Percentiles rank a stretch among this genome's conserved stretches.
Conservation (phyloP, 164 flowering plant species). For the Liriodendron chinense region DNA sequence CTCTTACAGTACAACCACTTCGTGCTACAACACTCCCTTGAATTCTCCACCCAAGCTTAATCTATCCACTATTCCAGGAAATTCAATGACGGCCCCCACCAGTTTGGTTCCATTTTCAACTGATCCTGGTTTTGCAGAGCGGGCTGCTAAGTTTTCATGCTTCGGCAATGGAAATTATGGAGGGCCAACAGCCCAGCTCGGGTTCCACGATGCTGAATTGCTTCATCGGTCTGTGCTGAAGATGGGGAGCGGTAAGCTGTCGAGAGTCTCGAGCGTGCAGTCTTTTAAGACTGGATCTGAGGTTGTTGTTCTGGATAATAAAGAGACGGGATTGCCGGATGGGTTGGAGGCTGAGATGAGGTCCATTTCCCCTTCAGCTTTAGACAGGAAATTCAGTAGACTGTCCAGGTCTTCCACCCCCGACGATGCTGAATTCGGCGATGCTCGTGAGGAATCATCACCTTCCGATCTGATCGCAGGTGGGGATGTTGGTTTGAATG, state of each 20-base stretch:
- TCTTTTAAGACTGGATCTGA: constrained; percentile 52
- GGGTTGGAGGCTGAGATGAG: constrained; percentile 22
- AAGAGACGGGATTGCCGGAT: constrained; percentile 7
- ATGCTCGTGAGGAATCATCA: constrained; percentile 22
- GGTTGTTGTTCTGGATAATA: constrained; percentile 16
- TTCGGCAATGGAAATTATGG: constrained; percentile 50
- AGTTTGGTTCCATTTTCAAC: constrained; percentile 45
- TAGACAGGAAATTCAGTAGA: constrained; percentile 18
- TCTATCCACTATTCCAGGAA: constrained; percentile 27
- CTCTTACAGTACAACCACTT: constrained; percentile 22
- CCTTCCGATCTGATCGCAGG: constrained; percentile 12
- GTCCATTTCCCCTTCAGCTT: constrained; percentile 11
- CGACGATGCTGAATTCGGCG: constrained; percentile 20
- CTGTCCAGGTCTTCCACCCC: constrained; percentile 26
- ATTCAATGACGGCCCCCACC: constrained; percentile 20
- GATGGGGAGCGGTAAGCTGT: constrained; percentile 36
- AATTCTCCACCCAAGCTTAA: constrained; percentile 68
- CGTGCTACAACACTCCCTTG: constrained; percentile 56
- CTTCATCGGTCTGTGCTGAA: constrained; percentile 22
- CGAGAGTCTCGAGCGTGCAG: constrained; percentile 52
- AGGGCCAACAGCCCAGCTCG: constrained; percentile 32
- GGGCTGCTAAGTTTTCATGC: constrained; percentile 80
- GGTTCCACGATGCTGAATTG: constrained; percentile 30
- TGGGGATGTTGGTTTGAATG: constrained; percentile 5
- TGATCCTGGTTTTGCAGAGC: constrained; percentile 82